Base-by-base conservation (phyloP, 2,329 filamentous ascomycete genomes). In the Fusarium verrucosum region DNA sequence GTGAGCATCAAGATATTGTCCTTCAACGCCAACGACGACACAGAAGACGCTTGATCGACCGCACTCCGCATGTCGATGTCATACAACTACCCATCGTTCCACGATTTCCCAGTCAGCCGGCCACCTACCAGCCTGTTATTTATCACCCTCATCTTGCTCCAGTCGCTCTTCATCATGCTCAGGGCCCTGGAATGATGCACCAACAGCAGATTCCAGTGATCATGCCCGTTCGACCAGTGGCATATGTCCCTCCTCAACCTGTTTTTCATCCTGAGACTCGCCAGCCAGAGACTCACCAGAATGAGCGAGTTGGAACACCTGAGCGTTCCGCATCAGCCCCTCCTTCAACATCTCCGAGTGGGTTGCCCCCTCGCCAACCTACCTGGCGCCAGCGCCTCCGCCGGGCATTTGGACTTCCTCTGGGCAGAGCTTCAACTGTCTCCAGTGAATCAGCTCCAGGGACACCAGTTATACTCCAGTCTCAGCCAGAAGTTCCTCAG, bases 401-500 rank as follows among this genome's bases (percentile, higher is more conserved):
- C 44, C 68, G 66, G 11, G 61, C 65, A 2, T 65, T 78, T 26
- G 68, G 62, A 6, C 45, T 76, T 14, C 76, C 76, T 3, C 17
- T 69, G 2, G 77, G 77, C 7, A 74, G 67, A 52, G 76, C 75
- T 8, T 78, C 75, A 1, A 79, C 77, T 2, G 74, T 79, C 44
- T 66, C 65, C 25, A 76, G 68, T 4, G 28, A 56, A 35, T 74
- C 75, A 3, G 19, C 30, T 8, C 57, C 66, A 14, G 65, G 52
- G 22, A 65, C 67, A 25, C 61, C 65, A 10, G 8, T 32, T 2
- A 44, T 20, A 3, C 44, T 57, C 8, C 49, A 38, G 20, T 26
- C 58, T 14, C 50, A n/a, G 16, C 44, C 44, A 23, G 33, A 45
- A 22, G 19, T 8, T n/a, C 11, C 7, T 16, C 43, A 11, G 16